These are phyloP conservation scores for Metroxylon sagu DNA, from an alignment of 176 grass and related monocot genomes.

Conservation along the genomic window DNA sequence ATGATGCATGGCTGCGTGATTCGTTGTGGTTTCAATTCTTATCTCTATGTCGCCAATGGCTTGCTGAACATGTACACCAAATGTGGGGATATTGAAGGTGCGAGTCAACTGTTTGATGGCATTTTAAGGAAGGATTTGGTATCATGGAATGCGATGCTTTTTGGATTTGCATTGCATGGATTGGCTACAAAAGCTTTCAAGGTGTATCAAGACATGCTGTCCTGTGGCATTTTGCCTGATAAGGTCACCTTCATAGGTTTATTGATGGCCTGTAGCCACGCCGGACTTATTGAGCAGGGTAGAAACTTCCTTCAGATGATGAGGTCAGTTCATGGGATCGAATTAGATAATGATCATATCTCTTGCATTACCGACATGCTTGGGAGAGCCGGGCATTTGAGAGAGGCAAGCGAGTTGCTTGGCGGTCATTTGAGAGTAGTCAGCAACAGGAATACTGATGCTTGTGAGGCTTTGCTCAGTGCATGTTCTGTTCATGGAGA, in stretches of 20 bases:
- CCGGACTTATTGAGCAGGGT: conserved; percentile 42
- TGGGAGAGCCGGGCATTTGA: conserved; percentile 32
- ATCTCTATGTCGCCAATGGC: conserved; percentile 52
- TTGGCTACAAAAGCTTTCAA: conserved; percentile 19
- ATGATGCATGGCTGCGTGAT: conserved; percentile 39
- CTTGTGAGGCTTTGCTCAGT: conserved; percentile 37
- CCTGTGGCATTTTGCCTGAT: conserved; percentile 17
- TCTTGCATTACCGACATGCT: conserved; percentile 56
- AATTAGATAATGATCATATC: conserved; percentile 38
- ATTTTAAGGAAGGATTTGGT: conserved; percentile 34
- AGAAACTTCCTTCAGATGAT: conserved; percentile 34
- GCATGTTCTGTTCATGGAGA: conserved; percentile 10
- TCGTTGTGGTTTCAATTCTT: conserved; percentile 23
- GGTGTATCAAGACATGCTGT: conserved; percentile 30
- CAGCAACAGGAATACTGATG: background rate
- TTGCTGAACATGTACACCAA: conserved; percentile 67
- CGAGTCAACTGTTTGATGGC: conserved; percentile 23
- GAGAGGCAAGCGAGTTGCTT: conserved; percentile 24
- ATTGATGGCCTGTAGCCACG: conserved; percentile 53
- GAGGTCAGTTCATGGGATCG: conserved; percentile 23
- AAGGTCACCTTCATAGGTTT: conserved; percentile 46
- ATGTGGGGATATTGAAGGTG: conserved; percentile 34
- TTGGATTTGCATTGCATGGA: conserved; percentile 43
- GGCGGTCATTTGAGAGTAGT: background rate
- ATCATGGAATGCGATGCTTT: conserved; percentile 65